These are phyloP conservation scores for Croton setiger DNA, from an alignment of 441 rosid species.

Conservation along the genomic window DNA sequence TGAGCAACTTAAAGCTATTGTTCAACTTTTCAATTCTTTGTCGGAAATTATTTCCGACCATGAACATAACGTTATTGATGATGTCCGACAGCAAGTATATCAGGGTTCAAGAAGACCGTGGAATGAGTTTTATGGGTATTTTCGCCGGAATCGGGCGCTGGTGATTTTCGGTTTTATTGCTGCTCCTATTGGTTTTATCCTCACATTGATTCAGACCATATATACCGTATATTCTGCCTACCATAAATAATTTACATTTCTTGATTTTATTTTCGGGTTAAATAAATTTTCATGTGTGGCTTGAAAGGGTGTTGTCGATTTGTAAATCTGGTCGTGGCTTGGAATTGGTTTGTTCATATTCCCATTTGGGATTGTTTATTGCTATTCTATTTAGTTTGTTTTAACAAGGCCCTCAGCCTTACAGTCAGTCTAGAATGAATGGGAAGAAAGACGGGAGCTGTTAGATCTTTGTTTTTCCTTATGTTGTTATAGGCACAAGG, in stretches of 20 bases:
- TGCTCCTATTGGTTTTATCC: constrained; percentile 32
- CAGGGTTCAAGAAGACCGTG: constrained; percentile 30
- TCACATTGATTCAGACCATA: constrained; percentile 32
- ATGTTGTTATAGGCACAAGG: too few relatives aligned
- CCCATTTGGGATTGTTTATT: too few relatives aligned
- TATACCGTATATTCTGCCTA: constrained; percentile 16
- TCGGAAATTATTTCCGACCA: constrained; percentile 28
- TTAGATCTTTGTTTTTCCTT: too few relatives aligned
- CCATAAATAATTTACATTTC: neutral
- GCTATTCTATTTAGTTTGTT: too few relatives aligned
- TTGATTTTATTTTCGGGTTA: too few relatives aligned
- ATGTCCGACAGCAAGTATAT: constrained; percentile 24
- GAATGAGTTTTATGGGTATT: constrained; percentile 40
- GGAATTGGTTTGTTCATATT: too few relatives aligned
- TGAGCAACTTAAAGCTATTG: constrained; percentile 37
- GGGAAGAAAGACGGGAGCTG: too few relatives aligned
- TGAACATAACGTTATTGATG: constrained; percentile 19
- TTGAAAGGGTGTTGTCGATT: too few relatives aligned
- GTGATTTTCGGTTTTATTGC: constrained; percentile 27
- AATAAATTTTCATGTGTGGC: too few relatives aligned
- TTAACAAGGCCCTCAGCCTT: too few relatives aligned
- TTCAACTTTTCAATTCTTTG: constrained; percentile 37
- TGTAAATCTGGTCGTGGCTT: too few relatives aligned
- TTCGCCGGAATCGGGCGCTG: constrained; percentile 36
- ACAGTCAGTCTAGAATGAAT: too few relatives aligned